Evolutionary conservation across 768 basidiomycete genomes (phyloP).

Genomic region (Tulasnella sp.): DNA sequence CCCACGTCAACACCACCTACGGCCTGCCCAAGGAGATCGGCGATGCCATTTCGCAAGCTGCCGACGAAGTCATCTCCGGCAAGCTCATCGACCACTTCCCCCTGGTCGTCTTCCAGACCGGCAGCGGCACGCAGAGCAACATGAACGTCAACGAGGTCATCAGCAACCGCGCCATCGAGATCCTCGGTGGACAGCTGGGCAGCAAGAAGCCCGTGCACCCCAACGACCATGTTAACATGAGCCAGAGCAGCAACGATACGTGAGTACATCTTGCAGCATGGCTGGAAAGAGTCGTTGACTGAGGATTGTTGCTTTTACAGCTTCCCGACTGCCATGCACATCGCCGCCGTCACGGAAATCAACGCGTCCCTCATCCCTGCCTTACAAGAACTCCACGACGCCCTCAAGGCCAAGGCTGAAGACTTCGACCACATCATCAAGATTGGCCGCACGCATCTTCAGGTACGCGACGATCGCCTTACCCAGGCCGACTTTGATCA

Average conservation of each 20-base stretch:
- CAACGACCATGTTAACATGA: conserved; percentile 99
- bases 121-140: conserved; percentile 98
- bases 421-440: conserved; percentile 93
- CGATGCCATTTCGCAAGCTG: conserved; percentile 86
- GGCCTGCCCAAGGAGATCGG: conserved; percentile 88
- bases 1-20: conserved; percentile 85
- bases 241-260: conserved; percentile 99
- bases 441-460: conserved; percentile 96
- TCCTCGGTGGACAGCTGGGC: conserved; percentile 92
- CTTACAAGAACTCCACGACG: conserved; percentile 78
- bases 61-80: conserved; percentile 97
- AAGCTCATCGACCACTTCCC: conserved; percentile 96
- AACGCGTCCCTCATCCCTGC: conserved; percentile 80
- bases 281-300: not conserved
- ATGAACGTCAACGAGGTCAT: conserved; percentile 99
- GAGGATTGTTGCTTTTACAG: conserved; percentile 47
- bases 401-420: conserved; percentile 78
- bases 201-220: conserved; percentile 98
- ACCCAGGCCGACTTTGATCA: not conserved
- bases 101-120: conserved; percentile 98
- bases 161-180: conserved; percentile 96
- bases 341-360: conserved; percentile 92
- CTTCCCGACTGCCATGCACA: conserved; percentile 99
- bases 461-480: conserved; percentile 49
- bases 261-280: conserved; percentile 47